Evolutionary conservation across 257 asterid genomes (phyloP).

Genomic region (Mitragyna speciosa): DNA sequence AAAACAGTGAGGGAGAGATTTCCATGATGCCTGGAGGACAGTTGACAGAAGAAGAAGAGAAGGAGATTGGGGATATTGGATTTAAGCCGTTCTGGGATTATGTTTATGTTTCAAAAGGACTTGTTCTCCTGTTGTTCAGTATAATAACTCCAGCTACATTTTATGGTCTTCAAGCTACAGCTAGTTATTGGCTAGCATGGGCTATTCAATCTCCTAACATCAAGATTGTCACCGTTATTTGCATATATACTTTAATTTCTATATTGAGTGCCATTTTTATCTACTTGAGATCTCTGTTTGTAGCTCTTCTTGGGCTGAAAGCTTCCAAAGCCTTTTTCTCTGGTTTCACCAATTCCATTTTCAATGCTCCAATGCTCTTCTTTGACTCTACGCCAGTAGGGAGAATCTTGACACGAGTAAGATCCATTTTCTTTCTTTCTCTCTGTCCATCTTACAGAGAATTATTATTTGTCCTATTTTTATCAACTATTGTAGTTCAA

Average conservation of each 20-base stretch:
- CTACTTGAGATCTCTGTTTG: slow-evolving; percentile 47
- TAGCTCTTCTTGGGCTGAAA: slow-evolving; percentile 56
- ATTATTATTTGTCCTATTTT: background rate
- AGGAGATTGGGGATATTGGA: slow-evolving; percentile 49
- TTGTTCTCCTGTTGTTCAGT: slow-evolving; percentile 10
- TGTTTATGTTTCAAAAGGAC: slow-evolving; percentile 48
- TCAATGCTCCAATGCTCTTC: slow-evolving; percentile 78
- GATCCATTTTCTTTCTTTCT: slow-evolving; percentile 10
- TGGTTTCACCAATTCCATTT: slow-evolving; percentile 52
- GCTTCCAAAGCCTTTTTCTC: slow-evolving; percentile 67
- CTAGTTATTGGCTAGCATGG: slow-evolving; percentile 75
- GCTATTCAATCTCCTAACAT: slow-evolving; percentile 43
- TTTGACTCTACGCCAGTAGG: slow-evolving; percentile 87
- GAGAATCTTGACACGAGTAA: slow-evolving; percentile 73
- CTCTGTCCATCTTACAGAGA: background rate
- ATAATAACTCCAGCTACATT: slow-evolving; percentile 43
- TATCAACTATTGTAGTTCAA: background rate
- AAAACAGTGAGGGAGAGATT: slow-evolving; percentile 43
- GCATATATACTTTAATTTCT: slow-evolving; percentile 50
- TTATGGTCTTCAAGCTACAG: slow-evolving; percentile 61
- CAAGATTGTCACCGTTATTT: slow-evolving; percentile 38
- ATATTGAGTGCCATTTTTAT: slow-evolving; percentile 49
- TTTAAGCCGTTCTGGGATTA: slow-evolving; percentile 57
- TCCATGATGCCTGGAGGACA: slow-evolving; percentile 33
- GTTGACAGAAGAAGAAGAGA: slow-evolving; percentile 74